Percentiles rank a stretch among this genome's conserved stretches.
Conservation (phyloP, 2,329 filamentous ascomycete genomes). For the Metarhizium guizhouense region DNA sequence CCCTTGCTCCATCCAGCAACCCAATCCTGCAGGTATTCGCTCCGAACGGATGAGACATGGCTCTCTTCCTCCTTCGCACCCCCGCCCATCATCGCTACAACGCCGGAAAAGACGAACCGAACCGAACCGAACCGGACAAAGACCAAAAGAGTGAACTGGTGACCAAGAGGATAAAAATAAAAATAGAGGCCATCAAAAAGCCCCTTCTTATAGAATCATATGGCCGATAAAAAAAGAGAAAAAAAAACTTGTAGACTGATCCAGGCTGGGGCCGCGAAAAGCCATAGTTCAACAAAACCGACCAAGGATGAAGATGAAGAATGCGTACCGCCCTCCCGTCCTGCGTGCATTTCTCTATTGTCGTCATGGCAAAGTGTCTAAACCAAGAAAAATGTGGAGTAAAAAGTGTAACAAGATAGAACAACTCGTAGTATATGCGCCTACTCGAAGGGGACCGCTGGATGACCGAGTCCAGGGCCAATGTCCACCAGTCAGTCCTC, state of each 20-base stretch:
- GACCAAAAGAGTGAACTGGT: not conserved
- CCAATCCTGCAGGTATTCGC: not conserved
- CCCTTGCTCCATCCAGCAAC: not conserved
- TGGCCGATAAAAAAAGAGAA: not conserved
- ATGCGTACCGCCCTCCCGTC: not conserved
- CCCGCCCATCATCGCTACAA: conserved; percentile 6
- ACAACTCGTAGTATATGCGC: not conserved
- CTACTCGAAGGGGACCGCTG: not conserved
- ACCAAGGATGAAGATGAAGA: not conserved
- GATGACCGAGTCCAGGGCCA: not conserved
- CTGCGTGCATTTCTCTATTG: not conserved
- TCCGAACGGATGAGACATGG: not conserved
- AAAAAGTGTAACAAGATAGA: not conserved
- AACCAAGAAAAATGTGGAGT: not conserved
- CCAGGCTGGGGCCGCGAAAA: not conserved
- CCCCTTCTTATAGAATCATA: not conserved
- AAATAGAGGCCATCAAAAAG: not conserved
- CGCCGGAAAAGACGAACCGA: not conserved
- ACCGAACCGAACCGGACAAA: not conserved
- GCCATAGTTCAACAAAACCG: not conserved
- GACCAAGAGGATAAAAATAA: not conserved
- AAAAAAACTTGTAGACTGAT: not conserved
- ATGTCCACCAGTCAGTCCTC: not conserved
- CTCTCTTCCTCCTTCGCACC: not conserved
- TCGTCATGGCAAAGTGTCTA: not conserved